Evolutionary conservation across 192 early-diverging fungal genomes (phyloP).

Genomic region (Rhizophagus sp.): DNA sequence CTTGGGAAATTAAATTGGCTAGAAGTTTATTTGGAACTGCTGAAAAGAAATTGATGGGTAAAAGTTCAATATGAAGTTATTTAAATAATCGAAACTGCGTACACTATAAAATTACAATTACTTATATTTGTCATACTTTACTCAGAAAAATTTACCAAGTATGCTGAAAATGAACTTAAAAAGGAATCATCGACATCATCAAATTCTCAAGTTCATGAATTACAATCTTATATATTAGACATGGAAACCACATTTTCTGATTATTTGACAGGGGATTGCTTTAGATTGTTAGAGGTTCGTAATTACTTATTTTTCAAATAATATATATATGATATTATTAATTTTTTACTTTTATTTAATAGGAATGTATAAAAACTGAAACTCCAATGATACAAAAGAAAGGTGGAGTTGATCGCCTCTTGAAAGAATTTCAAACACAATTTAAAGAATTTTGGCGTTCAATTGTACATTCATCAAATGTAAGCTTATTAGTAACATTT

Average conservation of each 20-base stretch:
- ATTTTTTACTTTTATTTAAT: not conserved
- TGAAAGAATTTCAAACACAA: constrained; percentile 37
- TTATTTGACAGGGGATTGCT: constrained; percentile 36
- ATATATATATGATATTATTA: no score
- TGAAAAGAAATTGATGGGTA: constrained; percentile 9
- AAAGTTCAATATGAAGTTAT: not conserved
- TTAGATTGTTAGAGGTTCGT: constrained; percentile 39
- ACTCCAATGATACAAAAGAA: constrained; percentile 35
- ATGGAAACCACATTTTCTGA: constrained; percentile 35
- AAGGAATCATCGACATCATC: not conserved
- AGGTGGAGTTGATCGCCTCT: constrained; percentile 34
- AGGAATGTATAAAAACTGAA: constrained; percentile 44
- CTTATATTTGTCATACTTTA: not conserved
- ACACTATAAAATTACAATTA: not conserved
- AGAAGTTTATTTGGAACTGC: constrained; percentile 2
- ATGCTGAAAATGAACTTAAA: not conserved
- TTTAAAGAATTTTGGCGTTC: constrained; percentile 44
- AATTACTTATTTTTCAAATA: not conserved
- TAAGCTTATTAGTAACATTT: not conserved
- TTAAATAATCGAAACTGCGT: not conserved
- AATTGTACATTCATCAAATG: constrained; percentile 39
- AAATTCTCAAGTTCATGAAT: not conserved
- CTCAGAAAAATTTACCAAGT: not conserved
- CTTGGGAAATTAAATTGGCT: constrained; percentile 7
- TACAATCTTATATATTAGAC: constrained; percentile 34